phyloP scores from a whole-genome alignment of 768 basidiomycete species.

The Rhodotorula babjevae region DNA sequence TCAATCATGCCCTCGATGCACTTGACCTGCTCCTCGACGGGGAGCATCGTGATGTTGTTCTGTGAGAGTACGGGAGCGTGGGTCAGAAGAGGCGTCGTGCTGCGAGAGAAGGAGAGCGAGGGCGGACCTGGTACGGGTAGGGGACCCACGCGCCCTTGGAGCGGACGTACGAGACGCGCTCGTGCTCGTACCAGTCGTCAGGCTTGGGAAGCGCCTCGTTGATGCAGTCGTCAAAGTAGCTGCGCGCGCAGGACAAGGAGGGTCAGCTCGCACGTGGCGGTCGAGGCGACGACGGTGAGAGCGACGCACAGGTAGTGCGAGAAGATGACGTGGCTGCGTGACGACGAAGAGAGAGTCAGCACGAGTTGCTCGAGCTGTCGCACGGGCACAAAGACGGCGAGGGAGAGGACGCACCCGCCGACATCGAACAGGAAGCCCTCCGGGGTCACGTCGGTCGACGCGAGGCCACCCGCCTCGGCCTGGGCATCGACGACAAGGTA shows the following conservation, averaged over 20 bases:
- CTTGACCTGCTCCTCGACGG: constrained; percentile 47
- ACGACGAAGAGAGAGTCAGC: too few species aligned
- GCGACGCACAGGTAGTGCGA: constrained; percentile 46
- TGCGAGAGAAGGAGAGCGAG: not conserved
- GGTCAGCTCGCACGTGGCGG: not conserved
- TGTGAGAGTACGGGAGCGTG: constrained; percentile 36
- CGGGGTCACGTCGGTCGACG: constrained; percentile 46
- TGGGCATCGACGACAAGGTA: constrained; percentile 46
- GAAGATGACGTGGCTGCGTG: constrained; percentile 49
- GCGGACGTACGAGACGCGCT: constrained; percentile 49
- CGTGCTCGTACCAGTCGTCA: constrained; percentile 49
- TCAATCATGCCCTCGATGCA: constrained; percentile 49
- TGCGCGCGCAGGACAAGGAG: not conserved
- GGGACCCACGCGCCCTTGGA: constrained; percentile 48
- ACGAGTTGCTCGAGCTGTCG: not conserved
- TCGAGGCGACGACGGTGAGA: not conserved
- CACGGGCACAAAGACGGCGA: constrained; percentile 21
- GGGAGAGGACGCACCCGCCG: constrained; percentile 45
- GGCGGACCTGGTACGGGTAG: constrained; percentile 43
- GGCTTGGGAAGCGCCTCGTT: constrained; percentile 47
- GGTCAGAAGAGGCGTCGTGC: not conserved
- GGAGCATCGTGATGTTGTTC: constrained; percentile 49
- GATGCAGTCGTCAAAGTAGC: constrained; percentile 48
- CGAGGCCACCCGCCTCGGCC: constrained; percentile 47
- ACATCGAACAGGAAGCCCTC: constrained; percentile 51